Evolutionary conservation across 345 rosid species (phyloP).

Genomic region (Citrus glauca): DNA sequence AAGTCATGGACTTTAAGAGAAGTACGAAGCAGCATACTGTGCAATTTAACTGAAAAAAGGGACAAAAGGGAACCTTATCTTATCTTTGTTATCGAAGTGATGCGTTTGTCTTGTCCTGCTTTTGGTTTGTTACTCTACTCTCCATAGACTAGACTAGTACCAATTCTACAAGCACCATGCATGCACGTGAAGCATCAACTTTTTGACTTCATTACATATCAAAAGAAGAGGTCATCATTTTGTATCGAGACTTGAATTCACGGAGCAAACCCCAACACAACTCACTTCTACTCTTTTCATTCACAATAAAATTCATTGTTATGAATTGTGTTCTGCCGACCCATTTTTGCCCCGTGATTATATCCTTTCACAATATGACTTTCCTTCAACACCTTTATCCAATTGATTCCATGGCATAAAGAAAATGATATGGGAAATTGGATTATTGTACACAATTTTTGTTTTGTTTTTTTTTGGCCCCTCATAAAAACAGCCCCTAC

Average conservation of each 20-base stretch:
- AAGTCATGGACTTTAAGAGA: too few species aligned
- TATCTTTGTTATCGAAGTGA: too few species aligned
- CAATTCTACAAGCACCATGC: neutral
- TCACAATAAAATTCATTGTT: too few species aligned
- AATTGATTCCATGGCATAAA: neutral
- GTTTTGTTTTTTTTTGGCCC: too few species aligned
- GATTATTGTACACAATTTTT: too few species aligned
- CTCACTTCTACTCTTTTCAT: neutral
- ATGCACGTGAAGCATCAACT: neutral
- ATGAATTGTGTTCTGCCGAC: neutral
- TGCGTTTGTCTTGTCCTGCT: too few species aligned
- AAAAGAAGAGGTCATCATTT: neutral
- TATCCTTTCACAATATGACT: neutral
- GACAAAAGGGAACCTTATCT: too few species aligned
- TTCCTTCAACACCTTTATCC: neutral
- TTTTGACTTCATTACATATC: conserved; percentile 1
- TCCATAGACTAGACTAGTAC: too few species aligned
- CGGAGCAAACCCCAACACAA: neutral
- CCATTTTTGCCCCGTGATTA: neutral
- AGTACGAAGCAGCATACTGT: too few species aligned
- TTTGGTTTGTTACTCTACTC: too few species aligned
- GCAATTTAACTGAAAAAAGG: too few species aligned
- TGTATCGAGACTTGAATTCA: neutral
- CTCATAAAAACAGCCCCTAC: too few species aligned
- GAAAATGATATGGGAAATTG: neutral